Conservation (phyloP, 495 filamentous ascomycete genomes). For the Lasiosphaeria miniovina region DNA sequence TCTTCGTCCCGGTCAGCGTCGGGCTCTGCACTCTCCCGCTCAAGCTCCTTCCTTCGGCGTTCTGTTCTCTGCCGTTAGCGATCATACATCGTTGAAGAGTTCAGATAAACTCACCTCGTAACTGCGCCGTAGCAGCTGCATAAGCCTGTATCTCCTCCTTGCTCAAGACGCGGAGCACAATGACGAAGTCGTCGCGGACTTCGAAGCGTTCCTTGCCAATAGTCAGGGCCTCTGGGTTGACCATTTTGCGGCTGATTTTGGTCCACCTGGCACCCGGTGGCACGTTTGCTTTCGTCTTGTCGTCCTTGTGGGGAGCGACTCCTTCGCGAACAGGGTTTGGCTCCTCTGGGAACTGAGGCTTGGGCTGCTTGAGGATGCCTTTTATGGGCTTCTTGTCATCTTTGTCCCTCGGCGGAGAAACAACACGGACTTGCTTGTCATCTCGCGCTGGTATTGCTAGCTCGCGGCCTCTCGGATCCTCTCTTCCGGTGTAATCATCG, state of each 20-base stretch:
- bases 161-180: conserved; percentile 73
- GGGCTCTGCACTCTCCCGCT: conserved; percentile 25
- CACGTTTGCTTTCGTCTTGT: conserved; percentile 67
- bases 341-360: conserved; percentile 75
- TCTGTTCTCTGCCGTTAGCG: conserved; percentile 30
- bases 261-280: conserved; percentile 82
- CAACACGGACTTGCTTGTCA: conserved; percentile 50
- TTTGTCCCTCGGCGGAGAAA: conserved; percentile 54
- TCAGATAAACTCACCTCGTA: conserved; percentile 59
- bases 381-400: conserved; percentile 39
- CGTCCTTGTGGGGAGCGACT: conserved; percentile 83
- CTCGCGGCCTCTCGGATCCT: conserved; percentile 41
- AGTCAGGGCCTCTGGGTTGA: conserved; percentile 77
- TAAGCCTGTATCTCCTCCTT: conserved; percentile 82
- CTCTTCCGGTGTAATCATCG: conserved; percentile 29
- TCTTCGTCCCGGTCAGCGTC: conserved; percentile 23
- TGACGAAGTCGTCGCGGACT: conserved; percentile 76
- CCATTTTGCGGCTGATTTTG: conserved; percentile 77
- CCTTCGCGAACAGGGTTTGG: conserved; percentile 75
- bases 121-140: conserved; percentile 68
- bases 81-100: neutral
- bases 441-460: conserved; percentile 24
- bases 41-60: conserved; percentile 36
- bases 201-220: conserved; percentile 78
- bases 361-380: conserved; percentile 64